A percentile compares a stretch with the other conserved stretches of the same genome.
Evolutionary conservation across 345 rosid species (phyloP).

Genomic region (Triadica sebifera): DNA sequence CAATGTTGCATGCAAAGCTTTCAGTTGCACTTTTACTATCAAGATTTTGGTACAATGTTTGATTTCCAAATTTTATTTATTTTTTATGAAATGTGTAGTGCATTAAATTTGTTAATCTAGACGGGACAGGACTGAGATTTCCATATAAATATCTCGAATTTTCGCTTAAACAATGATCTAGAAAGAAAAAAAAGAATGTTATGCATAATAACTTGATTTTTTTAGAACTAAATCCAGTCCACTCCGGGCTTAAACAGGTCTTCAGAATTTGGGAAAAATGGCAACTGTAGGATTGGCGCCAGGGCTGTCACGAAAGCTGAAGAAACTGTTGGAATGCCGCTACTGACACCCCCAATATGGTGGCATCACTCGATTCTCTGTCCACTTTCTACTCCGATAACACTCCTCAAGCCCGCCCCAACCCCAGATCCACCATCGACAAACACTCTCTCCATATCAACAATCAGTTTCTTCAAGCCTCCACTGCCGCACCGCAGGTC

Average conservation of each 20-base stretch:
- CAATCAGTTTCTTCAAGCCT: conserved; percentile 70
- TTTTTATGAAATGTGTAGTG: too few species aligned
- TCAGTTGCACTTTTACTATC: background rate
- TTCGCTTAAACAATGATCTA: too few species aligned
- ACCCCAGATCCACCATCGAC: conserved; percentile 97
- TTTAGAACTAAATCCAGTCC: too few species aligned
- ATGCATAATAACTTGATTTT: too few species aligned
- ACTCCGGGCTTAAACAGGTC: too few species aligned
- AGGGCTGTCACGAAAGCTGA: conserved; percentile 87
- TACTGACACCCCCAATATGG: conserved; percentile 83
- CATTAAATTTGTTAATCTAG: too few species aligned
- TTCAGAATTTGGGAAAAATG: conserved; percentile 7
- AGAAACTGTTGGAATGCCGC: conserved; percentile 86
- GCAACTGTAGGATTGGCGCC: conserved; percentile 78
- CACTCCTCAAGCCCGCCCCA: conserved; percentile 84
- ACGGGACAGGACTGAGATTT: too few species aligned
- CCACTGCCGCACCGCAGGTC: conserved; percentile 64
- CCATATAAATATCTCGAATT: too few species aligned
- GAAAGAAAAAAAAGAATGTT: too few species aligned
- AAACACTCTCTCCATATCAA: conserved; percentile 88
- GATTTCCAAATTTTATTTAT: too few species aligned
- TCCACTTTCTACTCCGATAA: conserved; percentile 80
- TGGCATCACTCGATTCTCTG: conserved; percentile 75
- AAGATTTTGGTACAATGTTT: too few species aligned
- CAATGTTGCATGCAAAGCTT: background rate